These are phyloP conservation scores for Globisporangium polare DNA, from an alignment of 352 stramenopile species.

Conservation along the genomic window DNA sequence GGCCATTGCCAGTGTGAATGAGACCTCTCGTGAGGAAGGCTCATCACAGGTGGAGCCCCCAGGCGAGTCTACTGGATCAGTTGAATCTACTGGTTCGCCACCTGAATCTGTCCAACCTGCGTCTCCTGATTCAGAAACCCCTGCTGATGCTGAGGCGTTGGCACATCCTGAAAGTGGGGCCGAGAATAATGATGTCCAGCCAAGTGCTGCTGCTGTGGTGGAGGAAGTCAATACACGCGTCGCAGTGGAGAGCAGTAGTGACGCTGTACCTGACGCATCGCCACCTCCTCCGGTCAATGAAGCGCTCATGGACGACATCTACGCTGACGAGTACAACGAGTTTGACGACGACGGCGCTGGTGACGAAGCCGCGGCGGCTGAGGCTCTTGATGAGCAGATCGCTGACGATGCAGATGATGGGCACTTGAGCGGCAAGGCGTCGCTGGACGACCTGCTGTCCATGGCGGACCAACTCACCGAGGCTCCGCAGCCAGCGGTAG, in stretches of 20 bases:
- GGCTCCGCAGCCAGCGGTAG: not conserved
- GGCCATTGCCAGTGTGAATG: not conserved
- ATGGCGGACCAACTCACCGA: conserved; percentile 6
- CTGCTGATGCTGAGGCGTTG: not conserved
- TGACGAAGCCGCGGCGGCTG: conserved; percentile 22
- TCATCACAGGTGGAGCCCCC: not conserved
- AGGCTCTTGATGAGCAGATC: conserved; percentile 16
- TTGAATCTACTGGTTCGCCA: not conserved
- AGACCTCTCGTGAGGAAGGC: not conserved
- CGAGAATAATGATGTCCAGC: not conserved
- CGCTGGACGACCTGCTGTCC: conserved; percentile 13
- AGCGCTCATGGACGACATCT: conserved; percentile 37
- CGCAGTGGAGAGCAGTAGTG: not conserved
- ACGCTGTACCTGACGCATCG: not conserved
- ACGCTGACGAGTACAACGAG: conserved; percentile 50
- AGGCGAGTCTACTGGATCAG: not conserved
- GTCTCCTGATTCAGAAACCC: not conserved
- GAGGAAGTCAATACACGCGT: not conserved
- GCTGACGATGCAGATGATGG: not conserved
- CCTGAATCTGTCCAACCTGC: not conserved
- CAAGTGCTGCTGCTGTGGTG: not conserved
- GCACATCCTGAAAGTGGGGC: not conserved
- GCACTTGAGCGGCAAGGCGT: not conserved
- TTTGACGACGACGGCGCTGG: conserved; percentile 45
- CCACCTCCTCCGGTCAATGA: not conserved